Evolutionary conservation across 306 rosid genomes (phyloP), one percentile per base, ranked within the genome.

Genomic region (Cucurbita moschata): DNA sequence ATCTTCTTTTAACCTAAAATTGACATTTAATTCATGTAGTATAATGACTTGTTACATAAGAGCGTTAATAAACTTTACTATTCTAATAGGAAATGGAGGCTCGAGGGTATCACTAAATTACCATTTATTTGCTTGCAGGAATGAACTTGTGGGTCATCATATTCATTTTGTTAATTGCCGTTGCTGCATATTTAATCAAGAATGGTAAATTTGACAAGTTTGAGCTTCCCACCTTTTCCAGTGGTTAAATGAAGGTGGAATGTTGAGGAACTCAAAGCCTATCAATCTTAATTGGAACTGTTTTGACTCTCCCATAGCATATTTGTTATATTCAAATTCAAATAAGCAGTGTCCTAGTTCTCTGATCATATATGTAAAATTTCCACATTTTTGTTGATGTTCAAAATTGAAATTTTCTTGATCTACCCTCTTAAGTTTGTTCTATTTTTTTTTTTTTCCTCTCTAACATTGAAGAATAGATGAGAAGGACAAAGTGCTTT

Each of bases 111-210:
- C 21, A 44, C 53, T 46, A 21, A 44, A 67, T 13, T 2, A 12
- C 21, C 10, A 5, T 69, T 30, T 26, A 50, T 70, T 70, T 76
- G 50, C 2, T 49, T 74, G 75, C 87, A 90, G 98, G 87, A 72
- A 40, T 70, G 80, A 85, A 76, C 89, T 77, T 90, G 65, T 90
- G 94, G 98, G 53, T 89, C 65, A 75, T 86, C 42, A 15, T 88
- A 79, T 50, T 93, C 46, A 79, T 88, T 68, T 68, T 90, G 79
- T 76, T 93, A 49, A 78, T 90, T 16, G 50, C 70, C 0, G 16
- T 63, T 39, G 70, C 30, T n/a, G 88, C 84, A 50, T 93, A 89
- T 83, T 83, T 85, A 76, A 44, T 80, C 71, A 86, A 82, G 70
- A 65, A 72, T 71, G 58, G 69, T 77, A 87, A 72, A 78, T 23